These are phyloP conservation scores for Syzygium jambos DNA, from an alignment of 345 rosid species.

Conservation along the genomic window DNA sequence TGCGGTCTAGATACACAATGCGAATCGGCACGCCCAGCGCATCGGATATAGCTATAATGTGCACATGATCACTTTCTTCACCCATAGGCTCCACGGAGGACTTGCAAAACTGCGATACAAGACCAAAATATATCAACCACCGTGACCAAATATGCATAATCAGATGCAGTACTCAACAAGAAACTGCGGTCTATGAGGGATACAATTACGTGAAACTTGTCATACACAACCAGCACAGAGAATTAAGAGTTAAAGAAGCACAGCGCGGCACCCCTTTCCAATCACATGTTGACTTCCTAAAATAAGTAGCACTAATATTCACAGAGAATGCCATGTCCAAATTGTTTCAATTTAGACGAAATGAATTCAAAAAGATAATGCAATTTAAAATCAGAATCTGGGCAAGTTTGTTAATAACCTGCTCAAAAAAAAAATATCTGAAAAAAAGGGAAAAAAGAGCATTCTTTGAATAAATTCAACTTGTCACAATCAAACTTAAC, in stretches of 20 bases:
- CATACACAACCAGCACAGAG: not conserved
- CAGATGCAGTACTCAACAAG: not conserved
- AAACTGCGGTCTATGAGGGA: not conserved
- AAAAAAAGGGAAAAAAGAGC: not conserved
- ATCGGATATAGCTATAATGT: slow-evolving; percentile 92
- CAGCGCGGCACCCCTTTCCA: not conserved
- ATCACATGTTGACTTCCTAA: not conserved
- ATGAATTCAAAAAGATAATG: not conserved
- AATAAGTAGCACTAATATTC: not conserved
- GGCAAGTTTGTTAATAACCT: not conserved
- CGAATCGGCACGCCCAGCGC: slow-evolving; percentile 90
- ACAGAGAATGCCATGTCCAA: not conserved
- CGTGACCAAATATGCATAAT: not conserved
- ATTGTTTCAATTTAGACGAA: not conserved
- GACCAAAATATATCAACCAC: not conserved
- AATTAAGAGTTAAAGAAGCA: not conserved
- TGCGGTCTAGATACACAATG: slow-evolving; percentile 91
- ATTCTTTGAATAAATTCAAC: not conserved
- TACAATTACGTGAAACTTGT: not conserved
- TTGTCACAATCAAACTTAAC: not conserved
- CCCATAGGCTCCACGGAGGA: slow-evolving; percentile 99
- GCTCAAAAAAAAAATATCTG: not conserved
- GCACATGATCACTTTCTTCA: slow-evolving; percentile 98
- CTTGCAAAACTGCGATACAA: slow-evolving; percentile 83
- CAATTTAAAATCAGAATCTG: not conserved